Evolutionary conservation across 176 grass and related monocot species (phyloP).

Genomic region (Themeda triandra): DNA sequence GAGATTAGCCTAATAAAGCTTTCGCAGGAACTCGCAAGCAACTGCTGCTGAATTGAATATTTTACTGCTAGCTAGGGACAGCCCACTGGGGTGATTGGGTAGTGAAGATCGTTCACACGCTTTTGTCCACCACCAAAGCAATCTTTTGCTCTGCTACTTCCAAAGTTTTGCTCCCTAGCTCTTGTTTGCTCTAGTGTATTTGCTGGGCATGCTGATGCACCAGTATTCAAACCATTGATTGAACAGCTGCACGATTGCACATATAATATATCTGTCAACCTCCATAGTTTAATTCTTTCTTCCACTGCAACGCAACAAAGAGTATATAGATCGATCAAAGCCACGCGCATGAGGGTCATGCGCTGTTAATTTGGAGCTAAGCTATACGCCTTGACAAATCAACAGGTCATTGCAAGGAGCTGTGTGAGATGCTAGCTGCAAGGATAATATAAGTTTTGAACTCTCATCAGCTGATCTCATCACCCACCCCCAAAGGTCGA

Average conservation of each 20-base stretch:
- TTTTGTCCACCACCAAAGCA: neutral
- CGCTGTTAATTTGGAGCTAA: conserved; percentile 26
- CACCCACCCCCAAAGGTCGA: neutral
- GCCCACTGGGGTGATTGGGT: neutral
- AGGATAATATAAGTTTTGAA: conserved; percentile 23
- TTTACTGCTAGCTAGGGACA: neutral
- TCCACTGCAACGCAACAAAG: neutral
- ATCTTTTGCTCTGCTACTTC: neutral
- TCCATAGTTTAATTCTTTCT: neutral
- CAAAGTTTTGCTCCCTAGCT: conserved; percentile 4
- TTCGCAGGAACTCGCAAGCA: neutral
- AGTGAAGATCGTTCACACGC: neutral
- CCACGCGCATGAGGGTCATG: conserved; percentile 3
- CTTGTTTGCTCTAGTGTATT: neutral
- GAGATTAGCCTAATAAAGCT: too few species aligned
- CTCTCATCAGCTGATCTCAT: neutral
- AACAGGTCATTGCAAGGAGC: neutral
- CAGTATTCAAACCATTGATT: neutral
- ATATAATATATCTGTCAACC: neutral
- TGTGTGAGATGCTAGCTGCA: neutral
- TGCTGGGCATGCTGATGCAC: neutral
- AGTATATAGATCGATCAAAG: neutral
- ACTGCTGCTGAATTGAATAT: neutral
- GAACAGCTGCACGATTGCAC: neutral
- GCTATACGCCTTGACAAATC: neutral